Conservation (phyloP, 139 green algal species). For the Chlorella sp. region DNA sequence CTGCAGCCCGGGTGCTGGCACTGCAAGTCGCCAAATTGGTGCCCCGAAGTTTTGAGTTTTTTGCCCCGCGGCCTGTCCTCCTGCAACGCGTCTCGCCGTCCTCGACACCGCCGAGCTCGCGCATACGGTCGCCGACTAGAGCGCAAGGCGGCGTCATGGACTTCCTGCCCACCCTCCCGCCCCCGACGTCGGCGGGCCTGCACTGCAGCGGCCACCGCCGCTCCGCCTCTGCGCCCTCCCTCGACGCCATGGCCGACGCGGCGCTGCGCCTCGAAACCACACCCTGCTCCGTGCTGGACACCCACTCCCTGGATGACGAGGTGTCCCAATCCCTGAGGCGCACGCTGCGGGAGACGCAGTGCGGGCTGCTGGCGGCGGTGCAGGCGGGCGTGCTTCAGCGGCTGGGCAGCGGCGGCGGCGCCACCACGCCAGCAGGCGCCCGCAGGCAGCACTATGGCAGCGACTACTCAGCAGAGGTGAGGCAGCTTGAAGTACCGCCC, state of each 20-base stretch:
- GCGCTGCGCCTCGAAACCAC: constrained; percentile 24
- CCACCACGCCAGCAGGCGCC: neutral
- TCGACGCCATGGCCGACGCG: constrained; percentile 9
- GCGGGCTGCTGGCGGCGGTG: neutral
- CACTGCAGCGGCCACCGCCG: neutral
- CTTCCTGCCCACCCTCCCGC: neutral
- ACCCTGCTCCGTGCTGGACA: constrained; percentile 24
- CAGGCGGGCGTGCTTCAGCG: neutral
- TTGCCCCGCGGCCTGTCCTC: too few species aligned
- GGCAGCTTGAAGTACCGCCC: neutral
- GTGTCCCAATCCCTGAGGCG: neutral
- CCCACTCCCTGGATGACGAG: neutral
- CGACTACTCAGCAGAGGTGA: neutral
- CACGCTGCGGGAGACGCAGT: neutral
- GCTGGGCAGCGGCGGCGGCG: neutral
- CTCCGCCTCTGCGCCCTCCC: constrained; percentile 10
- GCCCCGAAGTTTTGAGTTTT: too few species aligned
- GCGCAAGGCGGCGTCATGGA: neutral
- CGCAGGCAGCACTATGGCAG: neutral
- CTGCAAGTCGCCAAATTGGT: too few species aligned
- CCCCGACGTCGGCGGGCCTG: neutral
- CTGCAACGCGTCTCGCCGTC: too few species aligned
- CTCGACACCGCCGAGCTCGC: too few species aligned
- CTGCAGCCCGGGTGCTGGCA: too few species aligned
- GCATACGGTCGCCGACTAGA: neutral